A percentile compares a stretch with the other conserved stretches of the same genome.
Conservation (phyloP, 257 asterid genomes). For the Rhazya stricta region DNA sequence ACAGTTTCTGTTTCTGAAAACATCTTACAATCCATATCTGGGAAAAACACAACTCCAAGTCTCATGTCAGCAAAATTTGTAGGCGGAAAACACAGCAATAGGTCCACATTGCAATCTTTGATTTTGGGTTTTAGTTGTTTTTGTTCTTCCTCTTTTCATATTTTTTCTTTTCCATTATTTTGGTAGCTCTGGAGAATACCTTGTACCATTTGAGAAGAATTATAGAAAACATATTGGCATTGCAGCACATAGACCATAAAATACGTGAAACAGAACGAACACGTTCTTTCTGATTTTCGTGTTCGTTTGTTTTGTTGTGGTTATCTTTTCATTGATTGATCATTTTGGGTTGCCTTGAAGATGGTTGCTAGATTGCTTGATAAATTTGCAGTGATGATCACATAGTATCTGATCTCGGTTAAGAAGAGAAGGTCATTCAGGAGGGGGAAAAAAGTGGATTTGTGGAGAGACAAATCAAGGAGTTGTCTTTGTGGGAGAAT, state of each 20-base stretch:
- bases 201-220: slow-evolving; percentile 7
- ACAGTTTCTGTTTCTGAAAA: not conserved
- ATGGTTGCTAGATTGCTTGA: slow-evolving; percentile 29
- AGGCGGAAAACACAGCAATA: not conserved
- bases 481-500: slow-evolving; percentile 35
- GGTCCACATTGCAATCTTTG: not conserved
- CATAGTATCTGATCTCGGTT: slow-evolving; percentile 41
- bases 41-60: not conserved
- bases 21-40: not conserved
- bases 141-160: slow-evolving; percentile 12
- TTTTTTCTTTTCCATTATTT: slow-evolving; percentile 4
- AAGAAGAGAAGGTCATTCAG: slow-evolving; percentile 5
- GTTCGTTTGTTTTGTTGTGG: not conserved
- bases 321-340: slow-evolving; percentile 8
- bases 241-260: slow-evolving; percentile 21
- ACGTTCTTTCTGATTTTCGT: slow-evolving; percentile 5
- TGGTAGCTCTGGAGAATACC: slow-evolving; percentile 8
- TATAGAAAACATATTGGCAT: slow-evolving; percentile 14
- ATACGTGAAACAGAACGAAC: slow-evolving; percentile 12
- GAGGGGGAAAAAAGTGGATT: slow-evolving; percentile 5
- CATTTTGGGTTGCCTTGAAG: slow-evolving; percentile 11
- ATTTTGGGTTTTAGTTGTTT: slow-evolving; percentile 14
- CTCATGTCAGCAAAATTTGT: not conserved
- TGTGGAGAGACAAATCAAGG: slow-evolving; percentile 7
- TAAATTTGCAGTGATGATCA: slow-evolving; percentile 26